Percentiles rank a stretch among this genome's conserved stretches.
phyloP scores from a whole-genome alignment of 2,329 filamentous ascomycete genomes.

The Aspergillus awamori region DNA sequence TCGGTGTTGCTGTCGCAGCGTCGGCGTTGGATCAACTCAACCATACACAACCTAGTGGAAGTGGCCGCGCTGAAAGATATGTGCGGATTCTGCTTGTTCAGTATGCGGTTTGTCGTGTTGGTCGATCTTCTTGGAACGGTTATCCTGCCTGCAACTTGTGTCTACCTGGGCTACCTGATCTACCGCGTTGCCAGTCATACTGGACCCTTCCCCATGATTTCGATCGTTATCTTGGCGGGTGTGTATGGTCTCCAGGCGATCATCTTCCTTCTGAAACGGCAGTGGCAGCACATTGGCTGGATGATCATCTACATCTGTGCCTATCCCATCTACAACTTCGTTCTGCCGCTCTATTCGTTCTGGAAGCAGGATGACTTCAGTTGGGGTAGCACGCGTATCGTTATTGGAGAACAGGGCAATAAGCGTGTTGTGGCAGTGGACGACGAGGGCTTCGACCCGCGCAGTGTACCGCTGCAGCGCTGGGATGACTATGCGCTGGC shows the following conservation, averaged over 20 bases:
- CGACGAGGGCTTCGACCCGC: constrained; percentile 85
- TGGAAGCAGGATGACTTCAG: constrained; percentile 99
- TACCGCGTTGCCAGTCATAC: constrained; percentile 70
- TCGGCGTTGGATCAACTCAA: constrained; percentile 99
- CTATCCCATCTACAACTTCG: constrained; percentile 88
- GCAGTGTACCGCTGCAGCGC: constrained; percentile 87
- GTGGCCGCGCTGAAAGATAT: constrained; percentile 88
- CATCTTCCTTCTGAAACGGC: constrained; percentile 93
- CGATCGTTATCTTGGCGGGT: constrained; percentile 82
- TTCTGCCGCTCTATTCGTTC: constrained; percentile 95
- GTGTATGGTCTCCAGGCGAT: constrained; percentile 95
- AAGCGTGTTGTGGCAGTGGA: constrained; percentile 86
- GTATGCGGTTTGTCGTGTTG: constrained; percentile 95
- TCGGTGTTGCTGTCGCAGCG: constrained; percentile 93
- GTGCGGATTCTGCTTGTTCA: constrained; percentile 98
- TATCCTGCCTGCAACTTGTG: constrained; percentile 84
- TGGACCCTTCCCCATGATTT: constrained; percentile 82
- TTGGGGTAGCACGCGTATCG: constrained; percentile 98
- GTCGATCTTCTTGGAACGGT: constrained; percentile 92
- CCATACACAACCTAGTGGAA: constrained; percentile 93
- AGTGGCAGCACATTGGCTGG: constrained; percentile 99
- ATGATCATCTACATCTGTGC: constrained; percentile 87
- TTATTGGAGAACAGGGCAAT: constrained; percentile 88
- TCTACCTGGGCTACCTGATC: constrained; percentile 85
- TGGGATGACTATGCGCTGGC: constrained; percentile 93